These are phyloP conservation scores for Naganishia kalamii DNA, from an alignment of 768 basidiomycete species.

Conservation along the genomic window DNA sequence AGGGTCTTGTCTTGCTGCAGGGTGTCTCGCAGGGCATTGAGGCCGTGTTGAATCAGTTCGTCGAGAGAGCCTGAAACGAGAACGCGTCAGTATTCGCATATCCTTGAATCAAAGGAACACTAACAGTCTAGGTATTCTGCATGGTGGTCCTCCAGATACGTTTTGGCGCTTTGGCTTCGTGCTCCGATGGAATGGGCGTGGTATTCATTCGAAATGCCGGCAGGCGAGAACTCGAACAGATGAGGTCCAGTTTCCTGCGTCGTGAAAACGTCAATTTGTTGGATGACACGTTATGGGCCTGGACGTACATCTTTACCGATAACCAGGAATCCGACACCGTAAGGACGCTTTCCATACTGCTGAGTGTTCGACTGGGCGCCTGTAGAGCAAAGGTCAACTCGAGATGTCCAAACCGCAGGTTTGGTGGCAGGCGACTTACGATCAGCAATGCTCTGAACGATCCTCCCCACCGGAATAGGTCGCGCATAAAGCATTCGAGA, in stretches of 20 bases:
- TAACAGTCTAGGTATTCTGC: constrained; percentile 77
- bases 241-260: constrained; percentile 79
- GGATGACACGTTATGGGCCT: background rate
- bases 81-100: background rate
- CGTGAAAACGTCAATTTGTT: background rate
- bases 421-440: constrained; percentile 51
- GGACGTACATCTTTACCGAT: constrained; percentile 72
- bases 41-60: constrained; percentile 82
- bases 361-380: constrained; percentile 92
- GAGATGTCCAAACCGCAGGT: constrained; percentile 42
- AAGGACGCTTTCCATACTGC: constrained; percentile 93
- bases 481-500: constrained; percentile 93
- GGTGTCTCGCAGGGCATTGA: constrained; percentile 91
- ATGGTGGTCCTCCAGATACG: constrained; percentile 92
- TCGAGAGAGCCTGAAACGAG: constrained; percentile 66
- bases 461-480: constrained; percentile 84
- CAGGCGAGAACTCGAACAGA: constrained; percentile 95
- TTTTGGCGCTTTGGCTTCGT: constrained; percentile 95
- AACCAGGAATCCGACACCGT: constrained; percentile 97
- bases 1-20: constrained; percentile 98
- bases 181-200: constrained; percentile 98
- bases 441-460: constrained; percentile 88
- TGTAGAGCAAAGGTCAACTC: constrained; percentile 46
- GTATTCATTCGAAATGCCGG: constrained; percentile 95
- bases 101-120: constrained; percentile 33